These are phyloP conservation scores for Sanghuangporus baumii DNA, from an alignment of 1,284 basidiomycete species.

Conservation along the genomic window DNA sequence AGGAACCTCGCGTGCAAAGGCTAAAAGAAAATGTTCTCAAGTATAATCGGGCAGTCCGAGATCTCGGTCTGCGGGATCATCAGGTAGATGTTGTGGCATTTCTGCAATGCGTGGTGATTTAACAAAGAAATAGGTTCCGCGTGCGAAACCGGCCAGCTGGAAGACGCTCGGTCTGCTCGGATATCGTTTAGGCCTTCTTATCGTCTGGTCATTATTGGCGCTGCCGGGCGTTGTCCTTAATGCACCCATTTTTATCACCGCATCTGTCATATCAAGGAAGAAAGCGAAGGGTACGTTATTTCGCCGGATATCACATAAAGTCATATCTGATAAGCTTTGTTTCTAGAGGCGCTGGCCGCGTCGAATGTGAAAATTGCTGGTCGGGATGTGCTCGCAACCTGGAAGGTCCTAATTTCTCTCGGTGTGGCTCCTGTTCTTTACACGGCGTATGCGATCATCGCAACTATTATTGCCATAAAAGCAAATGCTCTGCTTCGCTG, in stretches of 20 bases:
- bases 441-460: constrained; percentile 75
- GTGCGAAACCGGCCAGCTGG: constrained; percentile 81
- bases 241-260: constrained; percentile 91
- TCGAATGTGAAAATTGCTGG: constrained; percentile 95
- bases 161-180: constrained; percentile 83
- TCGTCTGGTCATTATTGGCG: constrained; percentile 83
- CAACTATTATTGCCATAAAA: constrained; percentile 72
- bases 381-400: constrained; percentile 93
- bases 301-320: constrained; percentile 2
- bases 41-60: constrained; percentile 88
- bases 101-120: not conserved
- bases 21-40: constrained; percentile 83
- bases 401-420: constrained; percentile 96
- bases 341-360: constrained; percentile 88
- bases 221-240: constrained; percentile 95
- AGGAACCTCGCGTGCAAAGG: constrained; percentile 86
- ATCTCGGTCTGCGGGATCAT: constrained; percentile 96
- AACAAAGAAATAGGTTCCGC: constrained; percentile 53
- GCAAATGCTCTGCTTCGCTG: constrained; percentile 60
- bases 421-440: constrained; percentile 90
- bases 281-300: constrained; percentile 79
- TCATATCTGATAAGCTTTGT: not conserved
- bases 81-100: constrained; percentile 54
- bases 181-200: constrained; percentile 80
- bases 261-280: constrained; percentile 81